These are phyloP conservation scores for Thecaphora thlaspeos DNA, from an alignment of 1,284 basidiomycete genomes.

Conservation along the genomic window DNA sequence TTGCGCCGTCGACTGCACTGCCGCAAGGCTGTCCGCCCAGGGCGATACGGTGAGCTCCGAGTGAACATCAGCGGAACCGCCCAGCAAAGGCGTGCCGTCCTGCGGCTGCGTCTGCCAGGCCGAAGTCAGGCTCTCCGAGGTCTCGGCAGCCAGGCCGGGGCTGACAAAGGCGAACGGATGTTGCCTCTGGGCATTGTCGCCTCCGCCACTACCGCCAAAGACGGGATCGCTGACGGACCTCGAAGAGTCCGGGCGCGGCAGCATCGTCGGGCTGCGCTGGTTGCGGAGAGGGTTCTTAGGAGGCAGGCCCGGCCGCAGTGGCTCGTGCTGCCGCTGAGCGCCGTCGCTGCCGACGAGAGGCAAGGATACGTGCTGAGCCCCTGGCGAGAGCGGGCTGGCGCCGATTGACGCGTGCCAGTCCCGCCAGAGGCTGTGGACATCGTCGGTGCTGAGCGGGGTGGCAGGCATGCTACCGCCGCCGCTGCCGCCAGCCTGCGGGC, in stretches of 20 bases:
- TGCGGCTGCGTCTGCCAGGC: too few relatives aligned
- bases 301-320: constrained; percentile 16
- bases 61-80: too few relatives aligned
- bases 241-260: constrained; percentile 8
- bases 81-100: too few relatives aligned
- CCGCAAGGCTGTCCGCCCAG: too few relatives aligned
- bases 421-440: constrained; percentile 1
- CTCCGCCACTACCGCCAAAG: not conserved
- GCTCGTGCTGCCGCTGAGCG: too few relatives aligned
- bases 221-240: constrained; percentile 4
- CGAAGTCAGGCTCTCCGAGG: too few relatives aligned
- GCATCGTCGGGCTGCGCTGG: constrained; percentile 13
- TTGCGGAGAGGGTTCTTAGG: constrained; percentile 36
- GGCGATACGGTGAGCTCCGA: too few relatives aligned
- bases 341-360: not conserved
- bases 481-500: constrained; percentile 11
- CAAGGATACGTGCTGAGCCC: not conserved
- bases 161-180: not conserved
- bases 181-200: constrained; percentile 1
- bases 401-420: constrained; percentile 4
- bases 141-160: too few relatives aligned
- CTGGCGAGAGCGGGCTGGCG: not conserved
- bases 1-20: too few relatives aligned
- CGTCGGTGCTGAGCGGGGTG: not conserved
- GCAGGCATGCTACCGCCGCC: not conserved